A percentile compares a stretch with the other conserved stretches of the same genome.
Conservation (phyloP, 495 filamentous ascomycete genomes). For the Evernia prunastri region DNA sequence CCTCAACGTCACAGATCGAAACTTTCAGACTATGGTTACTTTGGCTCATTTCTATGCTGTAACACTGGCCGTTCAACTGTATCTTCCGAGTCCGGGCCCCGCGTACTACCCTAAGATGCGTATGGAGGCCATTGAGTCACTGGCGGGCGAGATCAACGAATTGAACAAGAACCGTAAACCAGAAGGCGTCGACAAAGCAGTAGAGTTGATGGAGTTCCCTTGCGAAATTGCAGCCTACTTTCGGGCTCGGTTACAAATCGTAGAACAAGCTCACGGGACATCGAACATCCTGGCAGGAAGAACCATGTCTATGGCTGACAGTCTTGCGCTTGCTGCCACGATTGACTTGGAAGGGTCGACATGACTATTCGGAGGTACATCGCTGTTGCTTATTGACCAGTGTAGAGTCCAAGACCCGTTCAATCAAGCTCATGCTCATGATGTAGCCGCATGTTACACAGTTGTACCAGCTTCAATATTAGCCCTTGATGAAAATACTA, state of each 20-base stretch:
- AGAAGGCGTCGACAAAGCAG: not conserved
- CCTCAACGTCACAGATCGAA: not conserved
- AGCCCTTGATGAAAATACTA: not conserved
- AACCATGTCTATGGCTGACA: constrained; percentile 1
- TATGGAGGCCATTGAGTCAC: not conserved
- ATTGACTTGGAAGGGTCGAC: not conserved
- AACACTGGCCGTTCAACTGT: constrained; percentile 1
- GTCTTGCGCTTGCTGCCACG: not conserved
- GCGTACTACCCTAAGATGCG: constrained; percentile 1
- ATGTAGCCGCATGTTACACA: not conserved
- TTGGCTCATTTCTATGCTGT: constrained; percentile 3
- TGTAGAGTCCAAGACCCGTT: not conserved
- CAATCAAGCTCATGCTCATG: not conserved
- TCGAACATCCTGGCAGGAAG: not conserved
- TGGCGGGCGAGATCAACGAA: not conserved
- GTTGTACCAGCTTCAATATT: not conserved
- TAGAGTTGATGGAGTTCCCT: not conserved
- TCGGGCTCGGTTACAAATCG: not conserved
- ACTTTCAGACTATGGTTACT: not conserved
- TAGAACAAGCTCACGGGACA: not conserved
- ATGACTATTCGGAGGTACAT: not conserved
- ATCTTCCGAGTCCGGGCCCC: not conserved
- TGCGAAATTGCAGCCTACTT: not conserved
- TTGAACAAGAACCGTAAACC: not conserved
- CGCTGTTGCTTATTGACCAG: not conserved